Percentiles rank a stretch among this genome's conserved stretches.
phyloP scores from a whole-genome alignment of 306 rosid genomes.

The Boehmeria nivea region DNA sequence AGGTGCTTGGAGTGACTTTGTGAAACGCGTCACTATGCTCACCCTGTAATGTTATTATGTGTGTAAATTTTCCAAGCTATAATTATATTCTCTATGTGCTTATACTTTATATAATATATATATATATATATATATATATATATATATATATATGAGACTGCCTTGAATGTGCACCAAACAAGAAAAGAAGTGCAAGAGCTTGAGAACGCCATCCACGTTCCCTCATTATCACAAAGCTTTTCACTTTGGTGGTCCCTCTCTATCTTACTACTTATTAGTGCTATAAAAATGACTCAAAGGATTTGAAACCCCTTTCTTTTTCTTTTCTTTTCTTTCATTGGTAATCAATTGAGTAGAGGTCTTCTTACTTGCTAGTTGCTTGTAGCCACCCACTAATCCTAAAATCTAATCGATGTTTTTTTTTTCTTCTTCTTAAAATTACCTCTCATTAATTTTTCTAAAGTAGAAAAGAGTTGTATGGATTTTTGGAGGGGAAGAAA shows the following conservation, averaged over 20 bases:
- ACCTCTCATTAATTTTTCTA: no score
- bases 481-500: no score
- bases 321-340: no score
- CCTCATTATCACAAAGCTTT: constrained; percentile 26
- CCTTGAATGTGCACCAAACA: constrained; percentile 14
- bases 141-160: no score
- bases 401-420: no score
- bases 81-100: neutral
- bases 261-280: neutral
- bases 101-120: no score
- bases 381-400: no score
- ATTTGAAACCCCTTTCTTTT: neutral
- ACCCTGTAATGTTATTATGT: neutral
- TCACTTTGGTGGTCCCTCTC: constrained; percentile 29
- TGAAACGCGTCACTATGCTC: neutral
- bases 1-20: constrained; percentile 1
- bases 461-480: no score
- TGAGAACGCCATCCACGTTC: constrained; percentile 30
- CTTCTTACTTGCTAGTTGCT: no score
- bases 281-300: neutral
- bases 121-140: no score
- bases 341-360: no score
- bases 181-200: constrained; percentile 9
- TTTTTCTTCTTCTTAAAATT: no score
- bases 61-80: neutral